These are phyloP conservation scores for Colletotrichum orbiculare DNA, from an alignment of 2,329 filamentous ascomycete species.

Conservation along the genomic window DNA sequence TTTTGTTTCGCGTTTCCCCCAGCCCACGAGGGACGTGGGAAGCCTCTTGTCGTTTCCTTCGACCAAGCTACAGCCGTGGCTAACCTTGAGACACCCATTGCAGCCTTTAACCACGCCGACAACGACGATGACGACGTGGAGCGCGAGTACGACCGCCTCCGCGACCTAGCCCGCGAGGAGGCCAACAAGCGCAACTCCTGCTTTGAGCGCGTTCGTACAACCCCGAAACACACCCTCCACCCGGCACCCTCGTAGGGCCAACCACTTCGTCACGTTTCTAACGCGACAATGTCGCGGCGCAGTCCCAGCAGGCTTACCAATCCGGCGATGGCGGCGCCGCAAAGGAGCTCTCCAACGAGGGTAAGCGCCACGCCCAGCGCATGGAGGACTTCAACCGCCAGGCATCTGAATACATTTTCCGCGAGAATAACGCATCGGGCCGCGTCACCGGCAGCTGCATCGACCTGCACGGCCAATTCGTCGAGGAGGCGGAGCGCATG, in stretches of 20 bases:
- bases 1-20: constrained; percentile 14
- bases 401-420: constrained; percentile 93
- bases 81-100: constrained; percentile 5
- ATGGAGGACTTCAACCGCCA: constrained; percentile 93
- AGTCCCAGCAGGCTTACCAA: constrained; percentile 84
- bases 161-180: constrained; percentile 84
- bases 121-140: constrained; percentile 74
- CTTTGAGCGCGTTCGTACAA: constrained; percentile 72
- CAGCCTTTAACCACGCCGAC: constrained; percentile 81
- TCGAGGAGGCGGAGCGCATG: constrained; percentile 94
- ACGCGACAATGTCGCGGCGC: neutral
- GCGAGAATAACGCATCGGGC: constrained; percentile 87
- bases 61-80: neutral
- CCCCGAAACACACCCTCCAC: neutral
- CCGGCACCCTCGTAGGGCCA: neutral
- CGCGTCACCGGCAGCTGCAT: constrained; percentile 85
- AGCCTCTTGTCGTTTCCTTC: neutral
- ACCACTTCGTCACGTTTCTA: neutral
- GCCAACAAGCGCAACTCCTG: constrained; percentile 81
- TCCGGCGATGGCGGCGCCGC: constrained; percentile 85
- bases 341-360: constrained; percentile 85
- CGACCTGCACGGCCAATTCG: constrained; percentile 93
- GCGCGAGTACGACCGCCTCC: constrained; percentile 91
- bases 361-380: constrained; percentile 83
- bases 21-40: constrained; percentile 4